Evolutionary conservation across 345 rosid genomes (phyloP).

Genomic region (Eucalyptus leucophloia): DNA sequence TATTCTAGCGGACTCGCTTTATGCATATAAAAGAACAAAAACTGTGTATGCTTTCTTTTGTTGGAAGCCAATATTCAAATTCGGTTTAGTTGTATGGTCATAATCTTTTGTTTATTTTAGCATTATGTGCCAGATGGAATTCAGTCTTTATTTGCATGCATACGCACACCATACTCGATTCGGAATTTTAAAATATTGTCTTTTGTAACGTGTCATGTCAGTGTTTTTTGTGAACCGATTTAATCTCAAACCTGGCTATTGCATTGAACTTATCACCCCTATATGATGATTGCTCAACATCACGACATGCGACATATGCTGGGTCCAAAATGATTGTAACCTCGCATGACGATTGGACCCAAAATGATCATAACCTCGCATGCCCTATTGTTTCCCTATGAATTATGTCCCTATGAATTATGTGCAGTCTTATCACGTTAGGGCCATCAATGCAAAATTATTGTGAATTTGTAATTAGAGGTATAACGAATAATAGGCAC

Average conservation of each 20-base stretch:
- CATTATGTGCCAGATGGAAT: background rate
- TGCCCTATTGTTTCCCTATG: background rate
- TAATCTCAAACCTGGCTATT: background rate
- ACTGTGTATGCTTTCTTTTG: background rate
- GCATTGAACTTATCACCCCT: background rate
- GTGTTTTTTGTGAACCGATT: background rate
- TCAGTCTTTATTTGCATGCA: background rate
- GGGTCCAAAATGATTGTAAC: background rate
- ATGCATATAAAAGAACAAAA: background rate
- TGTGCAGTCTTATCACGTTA: background rate
- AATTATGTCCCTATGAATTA: background rate
- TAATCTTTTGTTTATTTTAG: background rate
- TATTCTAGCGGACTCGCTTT: background rate
- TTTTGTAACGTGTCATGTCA: background rate
- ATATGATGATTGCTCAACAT: background rate
- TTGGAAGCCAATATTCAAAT: background rate
- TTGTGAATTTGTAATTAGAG: background rate
- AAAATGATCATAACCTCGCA: background rate
- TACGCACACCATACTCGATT: background rate
- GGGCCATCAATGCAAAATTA: background rate
- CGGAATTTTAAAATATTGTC: background rate
- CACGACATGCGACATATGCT: background rate
- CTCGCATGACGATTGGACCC: background rate
- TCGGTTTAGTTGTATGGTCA: background rate
- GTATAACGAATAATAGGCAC: background rate